Base-by-base conservation (phyloP, 139 green algal genomes). In the Chlorella sp. region DNA sequence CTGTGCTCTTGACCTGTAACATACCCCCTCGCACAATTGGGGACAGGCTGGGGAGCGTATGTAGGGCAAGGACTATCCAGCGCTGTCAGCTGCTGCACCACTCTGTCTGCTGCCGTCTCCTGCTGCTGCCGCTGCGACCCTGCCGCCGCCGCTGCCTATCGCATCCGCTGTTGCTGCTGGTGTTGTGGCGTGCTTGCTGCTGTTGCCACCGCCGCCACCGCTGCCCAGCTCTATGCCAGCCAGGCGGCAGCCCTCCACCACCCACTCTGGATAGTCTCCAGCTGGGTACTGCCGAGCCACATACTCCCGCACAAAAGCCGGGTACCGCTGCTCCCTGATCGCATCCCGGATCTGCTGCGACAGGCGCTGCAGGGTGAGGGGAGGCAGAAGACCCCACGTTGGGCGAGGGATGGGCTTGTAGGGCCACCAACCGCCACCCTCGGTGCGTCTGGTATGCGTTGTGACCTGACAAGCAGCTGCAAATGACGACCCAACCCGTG, bases 271-370 rank as follows among this genome's bases (percentile, higher is more conserved):
- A 32, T 93, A 79, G 71, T 93, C 87, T 0, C 90, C 90, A 32
- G 12, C 38, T 0, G 67, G 57, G 55, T 32, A 85, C 34, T 95
- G 94, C 30, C 68, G 76, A 0, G 25, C 13, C 16, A 98, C 80
- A 82, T 93, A 98, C 57, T 86, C 20, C 17, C 87, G 87, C 47
- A 96, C 95, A 87, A 92, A 98, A 1, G 92, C 88, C 44, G 90
- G 89, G 80, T 97, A 94, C 20, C 82, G 84, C 67, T 89, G 69
- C 83, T 93, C 88, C 60, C 83, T 86, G 71, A 96, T 96, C 18
- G 93, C 91, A 20, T 87, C 20, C 47, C 90, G 86, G 39, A 96
- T 96, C 13, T 91, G 74, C 17, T 30, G 17, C 7, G 90, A 92
- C 47, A 97, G 80, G 18, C 85, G 84, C 89, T 86, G 81, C 69